Percentiles rank a stretch among this genome's conserved stretches.
These are phyloP conservation scores for Penicillium goetzii DNA, from an alignment of 495 filamentous ascomycete genomes.

Conservation along the genomic window DNA sequence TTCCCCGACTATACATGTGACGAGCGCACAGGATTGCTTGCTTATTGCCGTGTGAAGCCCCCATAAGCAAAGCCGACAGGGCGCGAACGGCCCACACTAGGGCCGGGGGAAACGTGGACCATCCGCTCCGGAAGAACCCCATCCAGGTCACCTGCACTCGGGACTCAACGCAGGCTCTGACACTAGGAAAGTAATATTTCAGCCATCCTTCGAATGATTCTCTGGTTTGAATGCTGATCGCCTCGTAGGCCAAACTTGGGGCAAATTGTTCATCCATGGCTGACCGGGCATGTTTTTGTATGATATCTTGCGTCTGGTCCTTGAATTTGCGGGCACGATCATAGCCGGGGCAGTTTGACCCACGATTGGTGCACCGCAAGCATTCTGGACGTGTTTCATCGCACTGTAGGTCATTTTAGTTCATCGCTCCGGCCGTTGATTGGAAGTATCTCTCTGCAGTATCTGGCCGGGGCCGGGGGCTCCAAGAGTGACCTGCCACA, in stretches of 20 bases:
- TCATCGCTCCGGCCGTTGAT: not conserved
- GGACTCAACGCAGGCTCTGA: not conserved
- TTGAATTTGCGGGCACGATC: slow-evolving; percentile 3
- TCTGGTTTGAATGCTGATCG: slow-evolving; percentile 3
- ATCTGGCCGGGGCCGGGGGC: not conserved
- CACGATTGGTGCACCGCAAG: not conserved
- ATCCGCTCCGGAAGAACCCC: not conserved
- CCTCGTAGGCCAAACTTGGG: not conserved
- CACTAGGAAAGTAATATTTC: slow-evolving; percentile 1
- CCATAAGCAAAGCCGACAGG: slow-evolving; percentile 9
- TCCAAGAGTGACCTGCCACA: not conserved
- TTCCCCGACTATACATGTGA: slow-evolving; percentile 24
- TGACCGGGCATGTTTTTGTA: not conserved
- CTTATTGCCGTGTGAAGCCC: slow-evolving; percentile 10
- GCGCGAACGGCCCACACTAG: slow-evolving; percentile 2
- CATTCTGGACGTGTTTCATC: slow-evolving; percentile 6
- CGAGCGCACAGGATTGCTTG: slow-evolving; percentile 20
- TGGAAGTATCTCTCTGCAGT: no score
- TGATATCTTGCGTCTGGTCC: not conserved
- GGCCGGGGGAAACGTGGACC: slow-evolving; percentile 5
- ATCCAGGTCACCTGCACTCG: slow-evolving; percentile 2
- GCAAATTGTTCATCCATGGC: not conserved
- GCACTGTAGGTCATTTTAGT: not conserved
- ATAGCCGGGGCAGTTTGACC: slow-evolving; percentile 1
- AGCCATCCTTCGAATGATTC: slow-evolving; percentile 1